phyloP scores from a whole-genome alignment of 768 basidiomycete genomes.

The Pleurotus djamor region DNA sequence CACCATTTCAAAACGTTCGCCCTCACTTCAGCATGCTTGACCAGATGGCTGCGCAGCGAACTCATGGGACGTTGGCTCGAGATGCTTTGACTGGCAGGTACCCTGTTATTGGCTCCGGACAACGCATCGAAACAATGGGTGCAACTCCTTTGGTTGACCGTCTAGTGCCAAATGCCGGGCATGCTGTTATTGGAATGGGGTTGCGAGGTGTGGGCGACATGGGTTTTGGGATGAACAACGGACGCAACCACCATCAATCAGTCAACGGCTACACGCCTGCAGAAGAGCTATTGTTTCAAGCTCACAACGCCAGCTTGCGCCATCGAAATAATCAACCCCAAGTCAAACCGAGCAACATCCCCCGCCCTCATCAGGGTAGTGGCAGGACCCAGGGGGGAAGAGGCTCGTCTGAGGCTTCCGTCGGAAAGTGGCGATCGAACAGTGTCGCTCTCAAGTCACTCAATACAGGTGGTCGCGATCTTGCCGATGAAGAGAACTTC shows the following conservation, averaged over 20 bases:
- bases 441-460: not conserved
- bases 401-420: not conserved
- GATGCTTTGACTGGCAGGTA: not conserved
- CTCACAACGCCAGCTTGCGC: slow-evolving; percentile 22
- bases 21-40: not conserved
- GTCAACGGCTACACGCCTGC: slow-evolving; percentile 63
- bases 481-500: not conserved
- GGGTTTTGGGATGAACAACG: not conserved
- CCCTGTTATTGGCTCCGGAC: not conserved
- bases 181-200: slow-evolving; percentile 2
- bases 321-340: not conserved
- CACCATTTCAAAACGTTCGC: not conserved
- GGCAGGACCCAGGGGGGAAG: not conserved
- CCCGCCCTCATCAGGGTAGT: not conserved
- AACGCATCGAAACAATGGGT: not conserved
- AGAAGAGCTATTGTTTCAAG: slow-evolving; percentile 67
- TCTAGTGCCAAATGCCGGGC: not conserved
- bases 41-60: not conserved
- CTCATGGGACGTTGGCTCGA: not conserved
- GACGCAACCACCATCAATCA: slow-evolving; percentile 23
- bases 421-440: not conserved
- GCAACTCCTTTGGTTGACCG: not conserved
- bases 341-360: not conserved
- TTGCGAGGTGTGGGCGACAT: not conserved
- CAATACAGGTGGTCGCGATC: not conserved